phyloP scores from a whole-genome alignment of 352 stramenopile genomes.

The Globisporangium yorkense region DNA sequence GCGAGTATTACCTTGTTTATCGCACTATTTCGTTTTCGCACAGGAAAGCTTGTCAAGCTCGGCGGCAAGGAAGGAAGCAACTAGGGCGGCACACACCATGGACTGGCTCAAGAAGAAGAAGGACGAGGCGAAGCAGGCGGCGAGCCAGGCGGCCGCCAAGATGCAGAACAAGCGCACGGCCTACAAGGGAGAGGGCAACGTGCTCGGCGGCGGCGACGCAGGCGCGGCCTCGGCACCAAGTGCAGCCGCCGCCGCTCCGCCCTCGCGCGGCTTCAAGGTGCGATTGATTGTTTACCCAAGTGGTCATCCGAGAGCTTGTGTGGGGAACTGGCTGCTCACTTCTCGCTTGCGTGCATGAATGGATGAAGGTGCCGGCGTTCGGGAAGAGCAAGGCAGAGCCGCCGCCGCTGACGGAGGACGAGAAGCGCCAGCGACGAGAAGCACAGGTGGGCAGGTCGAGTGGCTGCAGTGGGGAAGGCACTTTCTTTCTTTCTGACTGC shows the following conservation, averaged over 20 bases:
- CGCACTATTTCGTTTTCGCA: neutral
- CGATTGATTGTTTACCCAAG: too few relatives aligned
- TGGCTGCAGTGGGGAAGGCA: neutral
- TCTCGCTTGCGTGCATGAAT: neutral
- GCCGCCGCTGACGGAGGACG: conserved; percentile 37
- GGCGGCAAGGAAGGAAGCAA: neutral
- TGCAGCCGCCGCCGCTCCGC: conserved; percentile 8
- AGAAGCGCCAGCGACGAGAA: conserved; percentile 50
- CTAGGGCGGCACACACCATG: conserved; percentile 17
- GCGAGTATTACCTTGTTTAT: neutral
- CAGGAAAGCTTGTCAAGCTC: neutral
- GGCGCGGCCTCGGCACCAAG: conserved; percentile 1
- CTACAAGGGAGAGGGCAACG: conserved; percentile 64
- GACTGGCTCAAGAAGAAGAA: conserved; percentile 85
- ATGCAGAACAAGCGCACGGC: conserved; percentile 63
- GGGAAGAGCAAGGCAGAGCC: conserved; percentile 22
- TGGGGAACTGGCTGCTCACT: too few relatives aligned
- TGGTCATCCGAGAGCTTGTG: neutral
- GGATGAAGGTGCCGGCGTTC: conserved; percentile 34
- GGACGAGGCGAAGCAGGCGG: conserved; percentile 59
- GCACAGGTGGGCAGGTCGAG: conserved; percentile 37
- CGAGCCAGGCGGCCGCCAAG: conserved; percentile 40
- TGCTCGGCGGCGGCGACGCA: conserved; percentile 25
- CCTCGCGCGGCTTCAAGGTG: conserved; percentile 28
- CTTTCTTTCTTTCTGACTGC: too few relatives aligned